Evolutionary conservation across 495 filamentous ascomycete genomes (phyloP).

Genomic region (Penicillium mononematosum): DNA sequence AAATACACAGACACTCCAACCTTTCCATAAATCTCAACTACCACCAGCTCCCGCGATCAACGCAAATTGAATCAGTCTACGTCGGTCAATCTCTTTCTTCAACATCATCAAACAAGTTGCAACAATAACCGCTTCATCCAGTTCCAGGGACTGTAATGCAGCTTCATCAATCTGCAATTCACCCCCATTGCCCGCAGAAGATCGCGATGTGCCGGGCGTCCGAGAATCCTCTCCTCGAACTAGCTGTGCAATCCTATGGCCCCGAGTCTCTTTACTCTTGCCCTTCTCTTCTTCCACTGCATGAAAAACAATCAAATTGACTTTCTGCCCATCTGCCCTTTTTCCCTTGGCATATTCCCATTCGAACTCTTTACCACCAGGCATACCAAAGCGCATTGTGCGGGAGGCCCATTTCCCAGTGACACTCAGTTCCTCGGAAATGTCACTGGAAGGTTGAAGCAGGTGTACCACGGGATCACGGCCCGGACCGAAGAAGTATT

Average conservation of each 20-base stretch:
- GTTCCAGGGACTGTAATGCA: constrained; percentile 16
- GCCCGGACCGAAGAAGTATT: constrained; percentile 52
- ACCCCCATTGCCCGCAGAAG: constrained; percentile 54
- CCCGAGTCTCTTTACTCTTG: not conserved
- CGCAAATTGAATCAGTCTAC: constrained; percentile 45
- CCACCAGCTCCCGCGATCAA: constrained; percentile 34
- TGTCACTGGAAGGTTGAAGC: constrained; percentile 16
- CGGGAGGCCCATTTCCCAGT: constrained; percentile 37
- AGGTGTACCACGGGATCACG: constrained; percentile 31
- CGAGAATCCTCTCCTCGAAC: constrained; percentile 43
- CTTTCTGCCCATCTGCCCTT: constrained; percentile 29
- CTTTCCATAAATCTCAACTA: constrained; percentile 4
- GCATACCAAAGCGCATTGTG: constrained; percentile 35
- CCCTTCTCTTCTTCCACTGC: constrained; percentile 12
- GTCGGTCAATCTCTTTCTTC: constrained; percentile 58
- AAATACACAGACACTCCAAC: not conserved
- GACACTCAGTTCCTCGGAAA: constrained; percentile 12
- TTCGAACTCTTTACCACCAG: constrained; percentile 38
- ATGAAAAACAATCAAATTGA: constrained; percentile 38
- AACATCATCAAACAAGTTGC: constrained; percentile 55
- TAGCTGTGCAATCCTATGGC: constrained; percentile 40
- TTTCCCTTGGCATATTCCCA: constrained; percentile 48
- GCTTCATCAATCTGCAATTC: constrained; percentile 43
- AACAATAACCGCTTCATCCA: constrained; percentile 48
- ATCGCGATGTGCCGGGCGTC: constrained; percentile 39